A percentile compares a stretch with the other conserved stretches of the same genome.
phyloP scores from a whole-genome alignment of 1,139 yeast species.

The Pneumocystis carinii region DNA sequence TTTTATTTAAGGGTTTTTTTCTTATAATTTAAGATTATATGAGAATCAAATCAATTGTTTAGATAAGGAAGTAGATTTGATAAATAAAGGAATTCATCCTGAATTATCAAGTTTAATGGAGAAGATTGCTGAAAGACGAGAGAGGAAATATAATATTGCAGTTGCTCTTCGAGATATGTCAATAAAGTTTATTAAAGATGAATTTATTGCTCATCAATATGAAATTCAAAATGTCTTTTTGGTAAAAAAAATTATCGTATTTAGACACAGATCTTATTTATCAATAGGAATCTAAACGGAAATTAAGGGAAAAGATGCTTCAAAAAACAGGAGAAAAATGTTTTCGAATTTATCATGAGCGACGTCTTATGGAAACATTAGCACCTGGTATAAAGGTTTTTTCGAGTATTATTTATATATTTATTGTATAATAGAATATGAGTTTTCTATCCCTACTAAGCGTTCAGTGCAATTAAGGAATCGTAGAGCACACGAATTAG shows the following conservation, averaged over 20 bases:
- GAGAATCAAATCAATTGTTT: conserved; percentile 48
- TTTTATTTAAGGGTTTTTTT: background rate
- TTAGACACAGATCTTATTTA: background rate
- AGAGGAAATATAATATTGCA: conserved; percentile 53
- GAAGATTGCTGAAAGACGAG: conserved; percentile 56
- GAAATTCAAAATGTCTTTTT: conserved; percentile 73
- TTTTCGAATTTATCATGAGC: conserved; percentile 83
- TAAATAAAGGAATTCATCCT: conserved; percentile 84
- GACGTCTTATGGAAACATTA: conserved; percentile 67
- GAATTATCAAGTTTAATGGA: conserved; percentile 52
- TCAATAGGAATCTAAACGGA: conserved; percentile 29
- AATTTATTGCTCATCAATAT: conserved; percentile 66
- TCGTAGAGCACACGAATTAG: conserved; percentile 39
- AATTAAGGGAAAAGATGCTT: conserved; percentile 50
- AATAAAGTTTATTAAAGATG: conserved; percentile 59
- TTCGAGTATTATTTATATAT: background rate
- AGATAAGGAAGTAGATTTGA: conserved; percentile 72
- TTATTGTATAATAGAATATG: conserved; percentile 28
- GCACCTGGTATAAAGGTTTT: conserved; percentile 18
- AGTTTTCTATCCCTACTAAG: conserved; percentile 23
- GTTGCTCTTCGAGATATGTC: conserved; percentile 57
- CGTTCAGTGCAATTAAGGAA: conserved; percentile 35
- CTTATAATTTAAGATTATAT: conserved; percentile 18
- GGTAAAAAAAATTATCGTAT: conserved; percentile 31
- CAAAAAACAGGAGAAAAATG: conserved; percentile 69